phyloP scores from a whole-genome alignment of 1,284 basidiomycete species.

The Melampsora americana region DNA sequence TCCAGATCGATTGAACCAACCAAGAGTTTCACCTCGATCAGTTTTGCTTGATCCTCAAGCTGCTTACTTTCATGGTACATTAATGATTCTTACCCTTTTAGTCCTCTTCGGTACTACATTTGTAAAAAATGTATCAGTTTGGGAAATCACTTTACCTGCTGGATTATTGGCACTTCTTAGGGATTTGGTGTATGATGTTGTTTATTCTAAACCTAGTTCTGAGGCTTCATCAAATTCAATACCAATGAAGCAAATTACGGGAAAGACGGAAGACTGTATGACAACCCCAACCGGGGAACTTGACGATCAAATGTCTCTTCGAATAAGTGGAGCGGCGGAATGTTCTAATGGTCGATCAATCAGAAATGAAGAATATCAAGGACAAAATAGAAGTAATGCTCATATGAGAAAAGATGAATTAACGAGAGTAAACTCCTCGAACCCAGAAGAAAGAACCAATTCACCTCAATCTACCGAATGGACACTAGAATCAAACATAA shows the following conservation, averaged over 20 bases:
- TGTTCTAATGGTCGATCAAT: too few relatives aligned
- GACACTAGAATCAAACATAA: neutral
- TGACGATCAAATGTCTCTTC: neutral
- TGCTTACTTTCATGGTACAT: conserved; percentile 58
- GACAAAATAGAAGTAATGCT: neutral
- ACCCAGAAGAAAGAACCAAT: neutral
- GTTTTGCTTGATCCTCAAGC: conserved; percentile 59
- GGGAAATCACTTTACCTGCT: conserved; percentile 76
- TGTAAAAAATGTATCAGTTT: conserved; percentile 59
- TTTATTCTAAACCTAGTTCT: neutral
- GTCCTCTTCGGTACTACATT: conserved; percentile 63
- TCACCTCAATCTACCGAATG: neutral
- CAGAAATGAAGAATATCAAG: too few relatives aligned
- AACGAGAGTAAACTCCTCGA: neutral
- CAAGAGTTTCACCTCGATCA: conserved; percentile 21
- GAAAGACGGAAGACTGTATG: neutral
- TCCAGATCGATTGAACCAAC: conserved; percentile 33
- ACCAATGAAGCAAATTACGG: neutral
- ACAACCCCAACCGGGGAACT: neutral
- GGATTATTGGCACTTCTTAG: conserved; percentile 69
- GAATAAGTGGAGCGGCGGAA: neutral
- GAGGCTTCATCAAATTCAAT: neutral
- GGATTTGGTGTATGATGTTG: conserved; percentile 58
- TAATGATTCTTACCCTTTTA: conserved; percentile 61
- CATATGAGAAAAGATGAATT: neutral